Evolutionary conservation across 805 yeast species (phyloP).

Genomic region (Yarrowia divulgata): DNA sequence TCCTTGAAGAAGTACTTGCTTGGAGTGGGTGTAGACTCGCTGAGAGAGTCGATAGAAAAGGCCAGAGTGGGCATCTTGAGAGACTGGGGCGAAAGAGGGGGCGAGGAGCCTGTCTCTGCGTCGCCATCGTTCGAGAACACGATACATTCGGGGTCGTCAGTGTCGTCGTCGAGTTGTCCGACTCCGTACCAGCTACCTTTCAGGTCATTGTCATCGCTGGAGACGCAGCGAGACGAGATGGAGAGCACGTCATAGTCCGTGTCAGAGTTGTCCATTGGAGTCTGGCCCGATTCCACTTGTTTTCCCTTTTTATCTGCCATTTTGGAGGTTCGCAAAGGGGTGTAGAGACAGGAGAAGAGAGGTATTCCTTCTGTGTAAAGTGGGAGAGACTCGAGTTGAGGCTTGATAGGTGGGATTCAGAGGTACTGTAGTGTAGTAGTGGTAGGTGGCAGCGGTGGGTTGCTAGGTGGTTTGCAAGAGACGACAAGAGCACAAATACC

Average conservation of each 20-base stretch:
- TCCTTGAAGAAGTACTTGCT: slow-evolving; percentile 39
- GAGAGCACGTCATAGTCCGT: slow-evolving; percentile 34
- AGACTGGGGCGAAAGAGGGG: slow-evolving; percentile 19
- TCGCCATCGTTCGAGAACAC: not conserved
- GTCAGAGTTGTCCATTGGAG: slow-evolving; percentile 34
- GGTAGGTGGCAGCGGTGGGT: no score
- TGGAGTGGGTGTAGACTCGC: slow-evolving; percentile 30
- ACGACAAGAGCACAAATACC: not conserved
- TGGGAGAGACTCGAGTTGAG: not conserved
- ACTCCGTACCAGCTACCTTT: slow-evolving; percentile 26
- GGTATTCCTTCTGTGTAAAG: not conserved
- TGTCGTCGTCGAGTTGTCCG: slow-evolving; percentile 31
- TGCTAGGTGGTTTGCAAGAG: not conserved
- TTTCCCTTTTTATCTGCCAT: slow-evolving; percentile 25
- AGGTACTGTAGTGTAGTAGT: not conserved
- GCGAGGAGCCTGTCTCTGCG: slow-evolving; percentile 5
- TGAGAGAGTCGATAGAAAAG: slow-evolving; percentile 28
- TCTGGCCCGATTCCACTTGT: slow-evolving; percentile 1
- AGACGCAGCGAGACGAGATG: slow-evolving; percentile 30
- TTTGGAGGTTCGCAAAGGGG: not conserved
- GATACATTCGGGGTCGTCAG: slow-evolving; percentile 25
- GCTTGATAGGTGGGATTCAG: slow-evolving; percentile 13
- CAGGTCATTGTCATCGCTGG: slow-evolving; percentile 31
- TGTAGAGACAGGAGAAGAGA: not conserved
- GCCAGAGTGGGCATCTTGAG: slow-evolving; percentile 34